phyloP scores from a whole-genome alignment of 169 alveolate species.

The Amoebophrya sp. region DNA sequence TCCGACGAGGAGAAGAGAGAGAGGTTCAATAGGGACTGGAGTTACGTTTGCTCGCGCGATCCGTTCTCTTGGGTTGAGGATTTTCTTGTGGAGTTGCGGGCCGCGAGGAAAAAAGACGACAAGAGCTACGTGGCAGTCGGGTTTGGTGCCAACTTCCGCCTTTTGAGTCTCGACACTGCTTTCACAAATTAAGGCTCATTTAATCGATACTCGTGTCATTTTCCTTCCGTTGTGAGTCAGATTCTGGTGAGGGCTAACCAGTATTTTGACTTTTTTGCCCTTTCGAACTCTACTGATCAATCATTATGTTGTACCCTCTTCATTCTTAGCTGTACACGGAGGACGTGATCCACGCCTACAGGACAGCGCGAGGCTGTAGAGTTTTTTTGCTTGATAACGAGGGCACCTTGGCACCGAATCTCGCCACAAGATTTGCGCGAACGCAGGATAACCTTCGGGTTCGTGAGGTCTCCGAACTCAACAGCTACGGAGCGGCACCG shows the following conservation, averaged over 20 bases:
- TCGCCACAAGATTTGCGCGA: not conserved
- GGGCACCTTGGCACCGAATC: conserved; percentile 58
- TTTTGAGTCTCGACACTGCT: too few species aligned
- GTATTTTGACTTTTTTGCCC: too few species aligned
- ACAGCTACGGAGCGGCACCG: not conserved
- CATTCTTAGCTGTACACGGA: conserved; percentile 33
- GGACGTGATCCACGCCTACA: conserved; percentile 55
- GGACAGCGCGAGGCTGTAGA: conserved; percentile 59
- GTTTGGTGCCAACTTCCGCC: not conserved
- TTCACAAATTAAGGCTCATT: too few species aligned
- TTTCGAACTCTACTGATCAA: too few species aligned
- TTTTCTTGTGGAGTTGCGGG: not conserved
- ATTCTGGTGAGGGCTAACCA: too few species aligned
- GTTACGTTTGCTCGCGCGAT: not conserved
- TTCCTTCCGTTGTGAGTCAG: too few species aligned
- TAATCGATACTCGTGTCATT: too few species aligned
- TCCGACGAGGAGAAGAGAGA: not conserved
- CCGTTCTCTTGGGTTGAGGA: not conserved
- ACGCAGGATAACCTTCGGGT: not conserved
- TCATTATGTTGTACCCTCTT: too few species aligned
- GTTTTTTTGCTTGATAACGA: conserved; percentile 56
- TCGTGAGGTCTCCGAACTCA: not conserved
- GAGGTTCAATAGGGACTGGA: not conserved
- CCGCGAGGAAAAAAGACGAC: not conserved
- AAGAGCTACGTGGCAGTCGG: not conserved